Evolutionary conservation across 257 asterid genomes (phyloP).

Genomic region (Nicotiana attenuata): DNA sequence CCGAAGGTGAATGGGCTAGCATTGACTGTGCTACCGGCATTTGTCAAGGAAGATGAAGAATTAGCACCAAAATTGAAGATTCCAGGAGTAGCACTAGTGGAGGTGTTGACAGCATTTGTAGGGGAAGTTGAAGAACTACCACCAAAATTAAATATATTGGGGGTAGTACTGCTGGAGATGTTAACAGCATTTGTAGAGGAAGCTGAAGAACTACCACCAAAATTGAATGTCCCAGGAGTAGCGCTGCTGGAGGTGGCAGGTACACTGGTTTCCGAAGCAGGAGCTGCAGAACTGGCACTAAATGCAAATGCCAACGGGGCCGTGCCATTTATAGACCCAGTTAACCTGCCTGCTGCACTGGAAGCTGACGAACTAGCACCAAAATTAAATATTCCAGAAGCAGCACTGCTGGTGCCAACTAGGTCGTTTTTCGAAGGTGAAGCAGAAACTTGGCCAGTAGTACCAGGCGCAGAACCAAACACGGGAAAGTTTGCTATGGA

Average conservation of each 20-base stretch:
- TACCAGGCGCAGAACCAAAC: slow-evolving; percentile 6
- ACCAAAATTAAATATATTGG: slow-evolving; percentile 21
- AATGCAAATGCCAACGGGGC: slow-evolving; percentile 13
- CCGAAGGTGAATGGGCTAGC: slow-evolving; percentile 22
- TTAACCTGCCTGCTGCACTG: not conserved
- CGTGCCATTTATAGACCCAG: not conserved
- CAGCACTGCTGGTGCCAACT: slow-evolving; percentile 6
- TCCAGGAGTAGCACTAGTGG: slow-evolving; percentile 30
- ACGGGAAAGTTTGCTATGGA: slow-evolving; percentile 10
- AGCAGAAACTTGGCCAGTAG: not conserved
- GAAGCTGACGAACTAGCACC: slow-evolving; percentile 10
- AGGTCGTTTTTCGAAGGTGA: not conserved
- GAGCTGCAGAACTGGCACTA: slow-evolving; percentile 4
- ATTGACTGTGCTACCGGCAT: not conserved
- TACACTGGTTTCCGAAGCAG: slow-evolving; percentile 23
- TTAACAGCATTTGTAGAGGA: not conserved
- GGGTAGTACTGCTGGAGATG: not conserved
- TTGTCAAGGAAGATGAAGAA: slow-evolving; percentile 12
- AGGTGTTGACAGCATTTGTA: slow-evolving; percentile 23
- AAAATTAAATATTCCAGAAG: slow-evolving; percentile 6
- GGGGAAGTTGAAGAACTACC: slow-evolving; percentile 25
- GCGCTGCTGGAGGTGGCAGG: slow-evolving; percentile 22
- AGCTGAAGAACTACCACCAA: slow-evolving; percentile 21
- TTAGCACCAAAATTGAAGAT: slow-evolving; percentile 25
- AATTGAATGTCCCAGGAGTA: slow-evolving; percentile 31